Conservation (phyloP, 805 yeast species). For the Monosporozyma yasuniensis region DNA sequence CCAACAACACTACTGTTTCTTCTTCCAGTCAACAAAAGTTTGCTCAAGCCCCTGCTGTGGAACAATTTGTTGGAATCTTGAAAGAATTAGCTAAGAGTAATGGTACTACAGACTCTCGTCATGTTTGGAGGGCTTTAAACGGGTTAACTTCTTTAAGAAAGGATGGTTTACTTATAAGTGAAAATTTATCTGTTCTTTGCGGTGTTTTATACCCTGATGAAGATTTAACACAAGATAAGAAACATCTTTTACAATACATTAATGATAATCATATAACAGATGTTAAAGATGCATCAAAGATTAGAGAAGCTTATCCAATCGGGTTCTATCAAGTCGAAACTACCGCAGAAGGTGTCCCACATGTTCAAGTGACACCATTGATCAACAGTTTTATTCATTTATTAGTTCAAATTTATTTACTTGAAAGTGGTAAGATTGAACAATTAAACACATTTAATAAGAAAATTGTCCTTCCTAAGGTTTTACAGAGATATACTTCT, state of each 20-base stretch:
- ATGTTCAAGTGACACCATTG: constrained; percentile 58
- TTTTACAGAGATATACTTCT: constrained; percentile 44
- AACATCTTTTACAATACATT: constrained; percentile 35
- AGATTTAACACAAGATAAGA: constrained; percentile 32
- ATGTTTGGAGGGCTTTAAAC: constrained; percentile 75
- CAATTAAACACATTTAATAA: constrained; percentile 47
- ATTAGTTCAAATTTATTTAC: constrained; percentile 64
- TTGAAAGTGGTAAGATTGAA: constrained; percentile 48
- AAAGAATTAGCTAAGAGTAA: constrained; percentile 46
- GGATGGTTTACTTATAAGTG: constrained; percentile 38
- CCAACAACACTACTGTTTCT: not conserved
- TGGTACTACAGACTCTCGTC: constrained; percentile 72
- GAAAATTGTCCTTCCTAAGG: constrained; percentile 39
- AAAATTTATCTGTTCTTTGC: constrained; percentile 48
- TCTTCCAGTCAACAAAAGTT: constrained; percentile 14
- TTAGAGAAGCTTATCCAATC: constrained; percentile 26
- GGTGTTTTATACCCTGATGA: constrained; percentile 44
- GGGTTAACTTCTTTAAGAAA: constrained; percentile 72
- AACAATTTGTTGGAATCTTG: constrained; percentile 27
- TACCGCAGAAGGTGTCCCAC: constrained; percentile 12
- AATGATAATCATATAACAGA: constrained; percentile 30
- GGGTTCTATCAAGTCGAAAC: constrained; percentile 24
- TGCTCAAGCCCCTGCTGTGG: constrained; percentile 27
- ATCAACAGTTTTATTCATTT: constrained; percentile 71
- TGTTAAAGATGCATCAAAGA: constrained; percentile 30